Percentiles rank a stretch among this genome's conserved stretches.
Conservation (phyloP, 2,329 filamentous ascomycete species). For the Botrytis aclada region DNA sequence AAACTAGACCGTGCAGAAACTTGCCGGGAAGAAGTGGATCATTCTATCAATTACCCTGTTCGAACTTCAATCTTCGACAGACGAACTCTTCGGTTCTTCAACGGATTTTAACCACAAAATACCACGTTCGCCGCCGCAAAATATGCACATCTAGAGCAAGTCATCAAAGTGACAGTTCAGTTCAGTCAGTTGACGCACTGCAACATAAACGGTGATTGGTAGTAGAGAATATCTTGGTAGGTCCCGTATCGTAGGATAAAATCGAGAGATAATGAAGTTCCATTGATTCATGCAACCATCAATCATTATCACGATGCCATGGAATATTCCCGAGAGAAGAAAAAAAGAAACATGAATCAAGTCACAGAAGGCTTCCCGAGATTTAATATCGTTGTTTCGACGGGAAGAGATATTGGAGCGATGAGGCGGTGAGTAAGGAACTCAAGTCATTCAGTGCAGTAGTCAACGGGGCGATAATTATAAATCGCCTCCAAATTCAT, state of each 20-base stretch:
- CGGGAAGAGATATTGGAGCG: neutral
- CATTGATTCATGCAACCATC: neutral
- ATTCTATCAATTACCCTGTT: neutral
- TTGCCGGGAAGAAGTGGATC: constrained; percentile 4
- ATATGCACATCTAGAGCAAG: neutral
- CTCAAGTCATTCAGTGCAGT: neutral
- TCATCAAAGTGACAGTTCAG: neutral
- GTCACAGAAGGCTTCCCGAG: neutral
- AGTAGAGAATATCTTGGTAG: neutral
- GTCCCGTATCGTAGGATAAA: neutral
- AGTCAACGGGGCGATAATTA: constrained; percentile 1
- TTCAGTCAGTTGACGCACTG: neutral
- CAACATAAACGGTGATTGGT: neutral
- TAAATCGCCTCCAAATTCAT: neutral
- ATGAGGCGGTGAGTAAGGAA: constrained; percentile 12
- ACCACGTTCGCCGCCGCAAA: constrained; percentile 13
- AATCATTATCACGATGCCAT: neutral
- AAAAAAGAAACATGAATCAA: neutral
- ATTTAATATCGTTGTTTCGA: neutral
- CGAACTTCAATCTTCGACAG: neutral
- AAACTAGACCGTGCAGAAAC: constrained; percentile 10
- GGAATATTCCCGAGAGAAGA: no score
- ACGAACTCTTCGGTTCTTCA: constrained; percentile 17
- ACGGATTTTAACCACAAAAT: constrained; percentile 1
- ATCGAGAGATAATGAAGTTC: neutral